Conservation (phyloP, 2,329 filamentous ascomycete species). For the Calonectria multiphialidica region DNA sequence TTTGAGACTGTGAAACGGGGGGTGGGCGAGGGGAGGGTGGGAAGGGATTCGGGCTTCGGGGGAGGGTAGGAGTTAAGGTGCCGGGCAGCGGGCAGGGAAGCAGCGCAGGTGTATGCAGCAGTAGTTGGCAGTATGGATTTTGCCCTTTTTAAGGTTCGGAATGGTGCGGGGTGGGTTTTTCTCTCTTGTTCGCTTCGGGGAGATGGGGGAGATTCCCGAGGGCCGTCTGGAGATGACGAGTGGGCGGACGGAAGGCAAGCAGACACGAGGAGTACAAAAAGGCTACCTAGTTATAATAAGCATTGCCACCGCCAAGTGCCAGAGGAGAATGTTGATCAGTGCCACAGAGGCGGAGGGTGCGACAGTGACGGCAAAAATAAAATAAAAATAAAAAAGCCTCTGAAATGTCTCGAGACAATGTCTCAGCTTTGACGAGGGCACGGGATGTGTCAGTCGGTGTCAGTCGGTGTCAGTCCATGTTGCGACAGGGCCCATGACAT, state of each 20-base stretch:
- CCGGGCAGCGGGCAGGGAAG: no score
- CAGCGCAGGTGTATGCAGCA: background rate
- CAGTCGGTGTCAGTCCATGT: background rate
- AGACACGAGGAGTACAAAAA: no score
- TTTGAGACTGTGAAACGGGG: background rate
- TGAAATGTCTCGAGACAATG: background rate
- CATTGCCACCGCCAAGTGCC: no score
- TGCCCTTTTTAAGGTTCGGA: background rate
- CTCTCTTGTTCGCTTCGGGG: background rate
- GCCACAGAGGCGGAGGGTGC: background rate
- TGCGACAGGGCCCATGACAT: background rate
- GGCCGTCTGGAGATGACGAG: background rate
- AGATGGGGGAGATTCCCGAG: slow-evolving; percentile 1
- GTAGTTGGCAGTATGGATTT: no score
- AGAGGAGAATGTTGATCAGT: background rate
- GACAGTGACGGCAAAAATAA: no score
- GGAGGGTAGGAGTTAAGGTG: background rate
- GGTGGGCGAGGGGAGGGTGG: no score
- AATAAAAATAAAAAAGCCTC: background rate
- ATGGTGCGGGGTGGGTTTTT: background rate
- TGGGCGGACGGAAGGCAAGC: background rate
- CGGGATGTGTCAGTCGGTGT: background rate
- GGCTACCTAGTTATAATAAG: no score
- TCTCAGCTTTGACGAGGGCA: background rate
- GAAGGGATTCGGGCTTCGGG: background rate